Base-by-base conservation (phyloP, 2,329 filamentous ascomycete species). In the Aspergillus hiratsukae region DNA sequence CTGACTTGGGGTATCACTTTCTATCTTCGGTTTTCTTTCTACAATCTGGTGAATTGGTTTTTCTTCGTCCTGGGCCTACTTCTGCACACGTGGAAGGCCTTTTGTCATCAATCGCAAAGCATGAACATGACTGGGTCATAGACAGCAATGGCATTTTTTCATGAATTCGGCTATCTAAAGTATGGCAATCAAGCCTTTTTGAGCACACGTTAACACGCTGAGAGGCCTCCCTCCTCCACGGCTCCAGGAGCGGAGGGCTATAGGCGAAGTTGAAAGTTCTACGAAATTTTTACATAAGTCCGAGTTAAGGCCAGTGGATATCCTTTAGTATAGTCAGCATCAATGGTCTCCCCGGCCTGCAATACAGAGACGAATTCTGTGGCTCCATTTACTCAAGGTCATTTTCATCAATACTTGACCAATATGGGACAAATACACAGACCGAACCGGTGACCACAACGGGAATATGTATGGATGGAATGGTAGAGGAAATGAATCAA, bases 51-150 rank as follows among this genome's bases (percentile, higher is more conserved):
- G 43, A 23, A 25, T 27, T 46, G 43, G 43, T 23, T 46, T 46
- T 6, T 23, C 8, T 46, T 46, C 43, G 48, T 58, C 56, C 56
- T n/a, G 56, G 52, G 23, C 51, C 51, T 29, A 48, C 35, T 58
- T 55, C 41, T 29, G 57, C 46, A 45, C 54, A 52, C 53, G 51
- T 21, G 58, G 31, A 52, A 54, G 14, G 53, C 52, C 53, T 58
- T 51, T 35, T 50, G 41, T 48, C 54, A 54, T 50, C 37, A 41
- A 28, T 46, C n/a, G 27, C 52, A 55, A 54, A 48, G 51, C 40
- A 59, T 57, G 53, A 51, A 58, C 55, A 57, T 63, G 56, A 56
- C 61, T 54, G 59, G 56, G 53, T 59, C 59, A 64, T 64, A 64
- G 61, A 64, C 54, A 59, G 51, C 56, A 61, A 58, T 58, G 54